These are phyloP conservation scores for Citrus unshiu DNA, from an alignment of 345 rosid genomes.

Conservation along the genomic window DNA sequence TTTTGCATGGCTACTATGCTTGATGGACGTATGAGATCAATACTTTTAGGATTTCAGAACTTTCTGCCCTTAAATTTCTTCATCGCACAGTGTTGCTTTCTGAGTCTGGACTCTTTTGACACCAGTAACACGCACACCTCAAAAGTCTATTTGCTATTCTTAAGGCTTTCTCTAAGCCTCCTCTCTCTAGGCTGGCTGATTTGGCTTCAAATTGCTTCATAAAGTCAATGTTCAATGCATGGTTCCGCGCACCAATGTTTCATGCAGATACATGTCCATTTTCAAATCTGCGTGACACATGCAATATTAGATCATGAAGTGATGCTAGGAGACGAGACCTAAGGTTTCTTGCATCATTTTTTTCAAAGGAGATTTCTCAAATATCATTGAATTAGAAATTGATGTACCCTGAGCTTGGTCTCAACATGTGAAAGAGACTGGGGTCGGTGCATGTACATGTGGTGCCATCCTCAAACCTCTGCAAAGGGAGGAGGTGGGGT, in stretches of 20 bases:
- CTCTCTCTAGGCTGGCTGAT: neutral
- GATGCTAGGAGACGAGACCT: neutral
- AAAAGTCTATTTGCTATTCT: neutral
- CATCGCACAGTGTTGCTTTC: neutral
- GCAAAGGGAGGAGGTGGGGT: neutral
- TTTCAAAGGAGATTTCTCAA: neutral
- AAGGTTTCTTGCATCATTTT: neutral
- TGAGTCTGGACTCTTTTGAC: neutral
- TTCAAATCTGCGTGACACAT: conserved; percentile 2
- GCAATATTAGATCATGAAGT: neutral
- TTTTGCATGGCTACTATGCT: neutral
- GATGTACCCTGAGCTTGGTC: neutral
- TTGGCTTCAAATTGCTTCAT: neutral
- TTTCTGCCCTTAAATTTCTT: neutral
- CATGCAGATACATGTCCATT: neutral
- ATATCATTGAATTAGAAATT: neutral
- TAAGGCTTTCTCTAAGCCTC: neutral
- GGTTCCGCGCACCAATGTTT: neutral
- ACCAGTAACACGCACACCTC: neutral
- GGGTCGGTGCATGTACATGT: neutral
- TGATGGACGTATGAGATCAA: neutral
- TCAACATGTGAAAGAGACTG: neutral
- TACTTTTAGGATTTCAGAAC: neutral
- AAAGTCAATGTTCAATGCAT: neutral
- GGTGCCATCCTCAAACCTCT: neutral